Evolutionary conservation across 129 eudicot species (phyloP), one percentile per base, ranked within the genome.

Genomic region (Kitagawia praeruptora): DNA sequence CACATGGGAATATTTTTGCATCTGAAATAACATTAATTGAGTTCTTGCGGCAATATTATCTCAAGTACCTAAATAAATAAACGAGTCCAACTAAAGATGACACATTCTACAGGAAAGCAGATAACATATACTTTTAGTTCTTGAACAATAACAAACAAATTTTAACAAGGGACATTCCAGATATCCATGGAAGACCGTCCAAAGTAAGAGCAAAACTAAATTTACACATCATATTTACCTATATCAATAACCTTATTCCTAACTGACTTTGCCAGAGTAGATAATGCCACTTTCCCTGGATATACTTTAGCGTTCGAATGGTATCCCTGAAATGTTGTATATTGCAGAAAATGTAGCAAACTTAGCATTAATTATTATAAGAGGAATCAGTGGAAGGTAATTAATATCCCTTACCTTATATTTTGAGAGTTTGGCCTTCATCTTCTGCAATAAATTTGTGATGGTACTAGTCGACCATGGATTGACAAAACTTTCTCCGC

Each of bases 201-300:
- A 41, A n/a, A 18, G 39, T 64, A 69, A 77, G 27, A 16, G 37
- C 14, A 75, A 72, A 31, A 64, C 19, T 21, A 39, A 66, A 66
- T 54, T 41, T 23, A 34, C 15, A 27, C n/a, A 49, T 41, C 80
- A 47, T 40, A 70, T 39, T 76, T 87, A 94, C 98, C 98, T 79
- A 95, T 90, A 75, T 92, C 96, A 82, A 95, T 86, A 53, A 86
- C 85, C 85, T 90, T 95, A 70, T 95, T 92, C 85, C 93, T 87
- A 70, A 82, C 82, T 74, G 91, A 90, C 81, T 90, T 95, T 63
- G 82, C 87, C 87, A 89, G 81, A 82, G 97, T 39, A 58, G 90
- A 89, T 72, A 89, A 71, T 44, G 84, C 70, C 83, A 90, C 91
- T 76, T 90, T 89, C 78, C 97, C 94, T 0, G 96, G 80, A 86